Evolutionary conservation across 2,329 filamentous ascomycete species (phyloP), one percentile per base, ranked within the genome.

Genomic region (Apiospora phragmitis): DNA sequence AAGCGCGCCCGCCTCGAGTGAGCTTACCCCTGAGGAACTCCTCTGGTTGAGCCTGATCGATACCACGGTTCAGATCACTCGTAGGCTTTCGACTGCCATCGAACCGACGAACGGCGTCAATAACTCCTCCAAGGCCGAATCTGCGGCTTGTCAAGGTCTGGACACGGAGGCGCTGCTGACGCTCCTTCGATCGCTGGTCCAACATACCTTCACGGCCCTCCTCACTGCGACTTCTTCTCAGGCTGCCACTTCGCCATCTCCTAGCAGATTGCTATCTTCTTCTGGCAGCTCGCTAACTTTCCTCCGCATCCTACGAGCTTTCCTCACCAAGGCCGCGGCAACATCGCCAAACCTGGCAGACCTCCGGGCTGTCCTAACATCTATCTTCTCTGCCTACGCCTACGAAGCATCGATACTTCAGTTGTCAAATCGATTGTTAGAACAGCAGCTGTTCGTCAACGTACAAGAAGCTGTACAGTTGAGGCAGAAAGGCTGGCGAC

Each of bases 371-470:
- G 95, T 98, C 0, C 88, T 99, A 1, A 86, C 90, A 0, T 96
- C 95, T 16, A 95, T 99, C 70, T 98, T 99, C 82, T 91, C 95
- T 0, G 95, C 96, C 0, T 99, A 99, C 79, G 92, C 94, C 0
- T 98, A 98, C 79, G 96, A 99, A 80, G 93, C 95, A 79, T 95
- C 93, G 0, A 93, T 99, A 21, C 87, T 99, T 26, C 87, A 89
- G 1, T 88, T 99, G 3, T 94, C 96, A 0, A 97, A 95, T 79
- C 88, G 92, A 4, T 90, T 99, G 70, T 86, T 99, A 0, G 95
- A 97, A 73, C 92, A 94, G 75, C 96, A 96, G 76, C 86, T 97
- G 7, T 99, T 98, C 77, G 89, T 92, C 51, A 92, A 93, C 73
- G 94, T 99, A 45, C 86, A 90, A 59, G 89, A 93, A 75, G 91